Evolutionary conservation across 129 eudicot genomes (phyloP).

Genomic region (Lactuca sativa): DNA sequence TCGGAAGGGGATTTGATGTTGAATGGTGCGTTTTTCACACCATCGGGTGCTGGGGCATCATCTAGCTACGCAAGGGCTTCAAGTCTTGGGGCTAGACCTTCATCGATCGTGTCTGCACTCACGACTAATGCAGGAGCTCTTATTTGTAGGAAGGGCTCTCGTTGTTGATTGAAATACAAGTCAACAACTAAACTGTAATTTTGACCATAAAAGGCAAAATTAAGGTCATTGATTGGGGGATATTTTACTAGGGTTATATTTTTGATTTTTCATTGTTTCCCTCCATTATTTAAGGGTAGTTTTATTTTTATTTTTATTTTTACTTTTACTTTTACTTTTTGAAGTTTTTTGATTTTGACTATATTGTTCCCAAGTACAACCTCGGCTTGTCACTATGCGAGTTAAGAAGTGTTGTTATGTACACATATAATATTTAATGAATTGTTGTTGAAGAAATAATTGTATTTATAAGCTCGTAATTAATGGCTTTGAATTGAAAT

Average conservation of each 20-base stretch:
- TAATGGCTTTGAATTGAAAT: background rate
- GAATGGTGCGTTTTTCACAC: constrained; percentile 67
- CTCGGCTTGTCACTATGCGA: constrained; percentile 55
- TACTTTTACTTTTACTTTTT: constrained; percentile 14
- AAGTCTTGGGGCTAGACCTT: constrained; percentile 65
- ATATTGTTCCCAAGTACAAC: constrained; percentile 52
- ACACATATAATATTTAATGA: constrained; percentile 13
- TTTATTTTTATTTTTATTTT: constrained; percentile 12
- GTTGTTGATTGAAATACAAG: constrained; percentile 39
- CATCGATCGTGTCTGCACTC: constrained; percentile 46
- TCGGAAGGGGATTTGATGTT: constrained; percentile 70
- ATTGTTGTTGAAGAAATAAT: background rate
- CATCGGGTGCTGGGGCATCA: constrained; percentile 64
- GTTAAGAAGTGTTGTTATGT: constrained; percentile 58
- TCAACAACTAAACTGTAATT: background rate
- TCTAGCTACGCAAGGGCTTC: constrained; percentile 69
- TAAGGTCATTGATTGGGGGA: constrained; percentile 15
- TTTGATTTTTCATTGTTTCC: constrained; percentile 1
- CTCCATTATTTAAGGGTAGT: constrained; percentile 15
- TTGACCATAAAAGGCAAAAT: constrained; percentile 3
- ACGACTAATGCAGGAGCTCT: constrained; percentile 57
- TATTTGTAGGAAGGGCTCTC: constrained; percentile 54
- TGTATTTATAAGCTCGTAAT: background rate
- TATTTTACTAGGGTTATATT: constrained; percentile 31
- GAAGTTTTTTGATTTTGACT: constrained; percentile 25